Evolutionary conservation across 2,329 filamentous ascomycete genomes (phyloP), one percentile per base, ranked within the genome.

Genomic region (Ceratocystis eucalypticola): DNA sequence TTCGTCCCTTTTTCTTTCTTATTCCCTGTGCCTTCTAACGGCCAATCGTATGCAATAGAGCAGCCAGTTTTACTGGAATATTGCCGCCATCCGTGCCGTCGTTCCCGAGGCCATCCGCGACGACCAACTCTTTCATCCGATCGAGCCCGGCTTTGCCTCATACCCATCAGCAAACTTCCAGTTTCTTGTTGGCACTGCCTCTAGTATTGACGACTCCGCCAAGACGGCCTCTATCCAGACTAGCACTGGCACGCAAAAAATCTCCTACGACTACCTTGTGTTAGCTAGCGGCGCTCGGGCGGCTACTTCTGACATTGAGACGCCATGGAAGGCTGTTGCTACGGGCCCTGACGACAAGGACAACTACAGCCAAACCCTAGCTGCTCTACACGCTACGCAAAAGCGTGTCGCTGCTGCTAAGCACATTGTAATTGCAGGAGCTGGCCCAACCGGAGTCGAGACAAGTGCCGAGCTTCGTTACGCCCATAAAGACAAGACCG

Each of bases 11-110:
- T 53, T 12, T 8, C 46, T n/a, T 22, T 53, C 33, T 30, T 30
- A 20, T 37, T 22, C 17, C 15, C n/a, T 15, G 37, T 41, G 37
- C 45, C 33, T 53, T 25, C 63, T 66, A 22, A 22, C 53, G 17
- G n/a, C 28, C 57, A 46, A 55, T 17, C 33, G 12, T 41, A 17
- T 20, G 10, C n/a, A 30, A 25, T 37, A 84, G 79, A 84, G 79
- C 70, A 79, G 76, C 69, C 81, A 84, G 70, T 81, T 84, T 70
- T 84, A 79, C 75, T 84, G 81, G 82, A 84, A 83, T 73, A 66
- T 84, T 4, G 82, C 81, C 30, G 78, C 82, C 0, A 78, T 83
- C 55, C 80, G 82, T 61, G 81, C 80, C 72, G 78, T 84, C 69
- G 74, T 84, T 59, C 81, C 82, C 2, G 79, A 76, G 46, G 69